Conservation (phyloP, 2,329 filamentous ascomycete genomes). For the Xylaria sp. region DNA sequence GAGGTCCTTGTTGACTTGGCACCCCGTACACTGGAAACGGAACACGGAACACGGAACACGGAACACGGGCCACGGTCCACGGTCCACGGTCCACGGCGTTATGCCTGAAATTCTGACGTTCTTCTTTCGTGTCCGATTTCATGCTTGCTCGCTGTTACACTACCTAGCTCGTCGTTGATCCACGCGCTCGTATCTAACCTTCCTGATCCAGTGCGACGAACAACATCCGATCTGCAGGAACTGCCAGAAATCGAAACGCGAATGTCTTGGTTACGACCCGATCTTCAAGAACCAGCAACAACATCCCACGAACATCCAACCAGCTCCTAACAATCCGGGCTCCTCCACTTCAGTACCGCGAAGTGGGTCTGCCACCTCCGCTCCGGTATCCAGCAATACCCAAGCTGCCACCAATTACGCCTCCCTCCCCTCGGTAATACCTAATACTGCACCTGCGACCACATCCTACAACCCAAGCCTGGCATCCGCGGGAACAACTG, state of each 20-base stretch:
- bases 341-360: conserved; percentile 32
- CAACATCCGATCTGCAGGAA: conserved; percentile 89
- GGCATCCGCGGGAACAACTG: conserved; percentile 38
- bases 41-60: too few species aligned
- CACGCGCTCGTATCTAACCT: conserved; percentile 4
- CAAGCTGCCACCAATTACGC: conserved; percentile 31
- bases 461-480: conserved; percentile 36
- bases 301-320: conserved; percentile 72
- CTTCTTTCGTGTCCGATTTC: conserved; percentile 1
- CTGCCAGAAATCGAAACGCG: conserved; percentile 85
- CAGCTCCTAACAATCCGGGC: conserved; percentile 57
- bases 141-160: conserved; percentile 4
- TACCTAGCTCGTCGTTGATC: conserved; percentile 23
- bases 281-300: conserved; percentile 72
- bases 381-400: conserved; percentile 24
- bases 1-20: too few species aligned
- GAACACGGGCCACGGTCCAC: too few species aligned
- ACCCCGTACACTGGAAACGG: too few species aligned
- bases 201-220: conserved; percentile 93
- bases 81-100: too few species aligned
- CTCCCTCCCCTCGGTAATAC: conserved; percentile 32
- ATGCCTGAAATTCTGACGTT: background rate
- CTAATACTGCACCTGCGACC: conserved; percentile 31
- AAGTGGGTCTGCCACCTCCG: conserved; percentile 28
- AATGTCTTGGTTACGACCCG: conserved; percentile 84